Base-by-base conservation (phyloP, 2,329 filamentous ascomycete species). In the Aureobasidium sp. region DNA sequence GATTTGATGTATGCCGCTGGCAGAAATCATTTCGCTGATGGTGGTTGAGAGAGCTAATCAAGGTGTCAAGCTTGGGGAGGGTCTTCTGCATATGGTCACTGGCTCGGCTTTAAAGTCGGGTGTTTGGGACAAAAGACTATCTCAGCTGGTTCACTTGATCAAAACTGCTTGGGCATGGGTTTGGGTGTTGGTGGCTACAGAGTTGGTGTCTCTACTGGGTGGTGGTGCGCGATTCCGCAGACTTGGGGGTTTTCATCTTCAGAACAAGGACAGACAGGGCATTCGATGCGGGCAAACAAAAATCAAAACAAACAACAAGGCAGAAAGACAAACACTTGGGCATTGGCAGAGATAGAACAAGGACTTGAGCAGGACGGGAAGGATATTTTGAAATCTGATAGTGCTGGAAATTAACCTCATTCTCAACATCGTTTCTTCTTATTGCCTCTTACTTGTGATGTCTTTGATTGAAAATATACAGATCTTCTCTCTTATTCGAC, bases 21-120 rank as follows among this genome's bases (percentile, higher is more conserved):
- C 53, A 57, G 37, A 57, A n/a, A 9, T 34, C 27, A 48, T 44
- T 31, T 45, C 42, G 29, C 31, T 27, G 55, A 47, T 58, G 55
- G 55, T 58, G 55, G 55, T 47, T 34, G 36, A 20, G 51, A 25
- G 14, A 25, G 36, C 15, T 20, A 37, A 37, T 31, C 17, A 41
- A 42, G 36, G 55, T 47, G 55, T 47, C 7, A 7, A 20, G 42
- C 42, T 48, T 29, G 29, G 20, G 41, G 15, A 11, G 29, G n/a
- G 22, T 44, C 20, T 48, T 48, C 55, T 58, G 55, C 55, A 47
- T n/a, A 58, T 58, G 55, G 55, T 58, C 55, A 47, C 55, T 57
- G 37, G 14, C 17, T 15, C 9, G 2, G 31, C 31, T 31, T 3
- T 25, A 15, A 42, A 42, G 25, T 42, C 12, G 51, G 20, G 37